Evolutionary conservation across 371 early-diverging fungal genomes (phyloP).

Genomic region (Gilbertella persicaria): DNA sequence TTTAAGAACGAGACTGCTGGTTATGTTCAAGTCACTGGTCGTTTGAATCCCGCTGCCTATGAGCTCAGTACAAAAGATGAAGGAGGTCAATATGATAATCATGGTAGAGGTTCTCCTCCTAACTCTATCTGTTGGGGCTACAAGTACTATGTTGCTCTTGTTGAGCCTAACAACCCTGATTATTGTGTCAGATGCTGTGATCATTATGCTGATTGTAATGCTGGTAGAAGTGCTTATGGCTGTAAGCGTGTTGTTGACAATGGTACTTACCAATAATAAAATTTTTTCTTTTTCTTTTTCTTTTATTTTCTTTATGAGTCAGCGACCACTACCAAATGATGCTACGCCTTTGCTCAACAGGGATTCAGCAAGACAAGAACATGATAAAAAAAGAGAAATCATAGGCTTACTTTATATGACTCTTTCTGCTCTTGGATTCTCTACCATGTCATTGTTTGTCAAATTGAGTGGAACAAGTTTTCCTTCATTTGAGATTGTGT

Average conservation of each 20-base stretch:
- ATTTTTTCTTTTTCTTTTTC: not conserved
- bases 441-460: conserved; percentile 71
- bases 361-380: not conserved
- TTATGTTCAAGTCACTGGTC: conserved; percentile 44
- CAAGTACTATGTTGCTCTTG: conserved; percentile 29
- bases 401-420: conserved; percentile 48
- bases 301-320: not conserved
- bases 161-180: conserved; percentile 29
- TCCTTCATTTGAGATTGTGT: conserved; percentile 70
- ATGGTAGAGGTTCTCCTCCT: conserved; percentile 30
- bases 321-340: not conserved
- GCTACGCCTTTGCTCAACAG: conserved; percentile 1
- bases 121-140: conserved; percentile 31
- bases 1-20: conserved; percentile 28
- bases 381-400: conserved; percentile 30
- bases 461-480: conserved; percentile 58
- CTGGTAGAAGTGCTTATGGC: conserved; percentile 37
- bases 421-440: conserved; percentile 72
- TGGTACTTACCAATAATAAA: conserved; percentile 7
- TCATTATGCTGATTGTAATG: conserved; percentile 31
- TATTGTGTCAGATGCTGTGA: conserved; percentile 35
- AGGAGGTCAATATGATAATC: conserved; percentile 49
- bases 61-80: conserved; percentile 28
- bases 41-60: conserved; percentile 32
- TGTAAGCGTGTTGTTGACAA: conserved; percentile 31